Percentiles rank a stretch among this genome's conserved stretches.
Conservation (phyloP, 2,329 filamentous ascomycete genomes). For the Scedosporium aurantiacum region DNA sequence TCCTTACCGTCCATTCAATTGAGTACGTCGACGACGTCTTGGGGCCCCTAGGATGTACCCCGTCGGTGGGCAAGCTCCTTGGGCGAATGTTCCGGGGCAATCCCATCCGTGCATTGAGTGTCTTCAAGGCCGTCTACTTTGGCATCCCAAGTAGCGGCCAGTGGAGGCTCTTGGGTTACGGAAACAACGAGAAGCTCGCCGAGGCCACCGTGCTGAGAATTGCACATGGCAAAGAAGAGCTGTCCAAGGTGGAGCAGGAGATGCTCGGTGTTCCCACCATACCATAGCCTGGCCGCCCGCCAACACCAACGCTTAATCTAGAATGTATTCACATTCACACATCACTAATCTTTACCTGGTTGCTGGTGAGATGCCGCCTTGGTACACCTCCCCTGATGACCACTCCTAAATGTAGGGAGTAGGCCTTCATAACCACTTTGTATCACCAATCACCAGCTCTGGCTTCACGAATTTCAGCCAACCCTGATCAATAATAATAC, state of each 20-base stretch:
- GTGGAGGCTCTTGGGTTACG: slow-evolving; percentile 23
- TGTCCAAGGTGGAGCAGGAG: slow-evolving; percentile 17
- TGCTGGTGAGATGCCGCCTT: no score
- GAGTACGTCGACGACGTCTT: slow-evolving; percentile 22
- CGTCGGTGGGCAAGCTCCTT: slow-evolving; percentile 18
- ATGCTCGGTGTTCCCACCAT: neutral
- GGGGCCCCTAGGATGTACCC: slow-evolving; percentile 20
- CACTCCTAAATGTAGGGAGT: no score
- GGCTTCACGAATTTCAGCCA: no score
- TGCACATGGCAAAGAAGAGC: slow-evolving; percentile 12
- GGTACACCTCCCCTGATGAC: no score
- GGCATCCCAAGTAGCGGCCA: slow-evolving; percentile 22
- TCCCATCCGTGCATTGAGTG: slow-evolving; percentile 16
- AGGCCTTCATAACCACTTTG: no score
- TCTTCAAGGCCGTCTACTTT: slow-evolving; percentile 23
- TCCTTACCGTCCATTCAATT: slow-evolving; percentile 16
- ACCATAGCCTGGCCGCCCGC: neutral
- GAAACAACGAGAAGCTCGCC: slow-evolving; percentile 18
- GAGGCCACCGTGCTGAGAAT: slow-evolving; percentile 20
- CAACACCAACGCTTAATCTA: neutral
- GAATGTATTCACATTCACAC: neutral
- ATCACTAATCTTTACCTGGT: no score
- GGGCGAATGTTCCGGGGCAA: slow-evolving; percentile 15
- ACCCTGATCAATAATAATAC: no score
- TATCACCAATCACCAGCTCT: no score